Conservation (phyloP, 192 early-diverging fungal species). For the Coemansia sp. region DNA sequence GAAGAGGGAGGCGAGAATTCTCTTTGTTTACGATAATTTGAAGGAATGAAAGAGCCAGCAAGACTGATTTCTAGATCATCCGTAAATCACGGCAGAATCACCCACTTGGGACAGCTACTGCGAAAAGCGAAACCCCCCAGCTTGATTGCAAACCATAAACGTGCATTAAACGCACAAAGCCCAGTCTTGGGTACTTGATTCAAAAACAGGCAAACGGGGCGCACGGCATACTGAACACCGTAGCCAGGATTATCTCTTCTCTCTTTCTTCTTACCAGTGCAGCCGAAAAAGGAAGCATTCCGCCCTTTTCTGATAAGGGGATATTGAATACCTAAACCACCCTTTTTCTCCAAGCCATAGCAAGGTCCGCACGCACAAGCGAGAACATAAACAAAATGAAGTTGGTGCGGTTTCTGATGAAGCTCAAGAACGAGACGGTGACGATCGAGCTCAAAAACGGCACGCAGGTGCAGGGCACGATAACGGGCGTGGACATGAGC, state of each 20-base stretch:
- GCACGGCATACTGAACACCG: no score
- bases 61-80: background rate
- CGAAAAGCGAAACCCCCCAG: background rate
- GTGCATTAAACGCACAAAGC: background rate
- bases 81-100: background rate
- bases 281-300: no score
- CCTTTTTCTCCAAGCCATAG: background rate
- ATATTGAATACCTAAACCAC: background rate
- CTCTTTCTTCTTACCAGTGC: no score
- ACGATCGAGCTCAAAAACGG: slow-evolving; percentile 99
- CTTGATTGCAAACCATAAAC: background rate
- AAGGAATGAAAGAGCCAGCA: background rate
- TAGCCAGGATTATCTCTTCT: no score
- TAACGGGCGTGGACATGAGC: slow-evolving; percentile 96
- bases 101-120: no score
- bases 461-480: slow-evolving; percentile 93
- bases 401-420: slow-evolving; percentile 89
- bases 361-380: background rate
- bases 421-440: slow-evolving; percentile 94
- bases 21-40: slow-evolving; percentile 8
- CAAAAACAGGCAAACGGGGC: background rate
- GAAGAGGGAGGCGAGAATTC: background rate
- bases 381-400: slow-evolving; percentile 31
- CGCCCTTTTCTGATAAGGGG: no score
- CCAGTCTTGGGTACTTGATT: background rate